Percentiles rank a stretch among this genome's conserved stretches.
Conservation (phyloP, 176 grass and related monocot species). For the Puya raimondii region DNA sequence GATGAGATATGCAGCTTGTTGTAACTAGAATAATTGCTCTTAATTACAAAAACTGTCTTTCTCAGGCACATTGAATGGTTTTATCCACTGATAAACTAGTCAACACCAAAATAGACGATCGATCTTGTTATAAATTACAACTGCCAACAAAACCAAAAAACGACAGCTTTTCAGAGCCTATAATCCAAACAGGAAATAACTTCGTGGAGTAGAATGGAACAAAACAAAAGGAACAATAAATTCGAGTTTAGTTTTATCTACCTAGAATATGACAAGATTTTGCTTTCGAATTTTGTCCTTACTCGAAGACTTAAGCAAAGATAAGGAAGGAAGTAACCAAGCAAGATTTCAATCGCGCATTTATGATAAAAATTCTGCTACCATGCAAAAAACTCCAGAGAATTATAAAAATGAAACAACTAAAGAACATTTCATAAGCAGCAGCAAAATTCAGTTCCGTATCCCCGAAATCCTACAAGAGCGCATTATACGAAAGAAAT, state of each 20-base stretch:
- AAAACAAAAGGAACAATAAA: not conserved
- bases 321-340: not conserved
- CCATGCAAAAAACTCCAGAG: not conserved
- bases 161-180: not conserved
- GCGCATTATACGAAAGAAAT: not conserved
- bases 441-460: not conserved
- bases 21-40: not conserved
- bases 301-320: not conserved
- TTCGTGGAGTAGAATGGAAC: not conserved
- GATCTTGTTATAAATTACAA: not conserved
- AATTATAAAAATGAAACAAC: not conserved
- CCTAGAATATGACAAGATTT: constrained; percentile 3
- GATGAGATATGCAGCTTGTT: not conserved
- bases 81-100: not conserved
- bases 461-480: not conserved
- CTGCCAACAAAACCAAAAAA: not conserved
- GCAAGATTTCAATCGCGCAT: no score
- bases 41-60: not conserved
- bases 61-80: not conserved
- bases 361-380: not conserved
- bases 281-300: not conserved
- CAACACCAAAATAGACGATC: not conserved
- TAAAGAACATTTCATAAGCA: not conserved
- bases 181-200: not conserved
- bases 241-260: not conserved